phyloP scores from a whole-genome alignment of 2,329 filamentous ascomycete species.

The Cercospora beticola region DNA sequence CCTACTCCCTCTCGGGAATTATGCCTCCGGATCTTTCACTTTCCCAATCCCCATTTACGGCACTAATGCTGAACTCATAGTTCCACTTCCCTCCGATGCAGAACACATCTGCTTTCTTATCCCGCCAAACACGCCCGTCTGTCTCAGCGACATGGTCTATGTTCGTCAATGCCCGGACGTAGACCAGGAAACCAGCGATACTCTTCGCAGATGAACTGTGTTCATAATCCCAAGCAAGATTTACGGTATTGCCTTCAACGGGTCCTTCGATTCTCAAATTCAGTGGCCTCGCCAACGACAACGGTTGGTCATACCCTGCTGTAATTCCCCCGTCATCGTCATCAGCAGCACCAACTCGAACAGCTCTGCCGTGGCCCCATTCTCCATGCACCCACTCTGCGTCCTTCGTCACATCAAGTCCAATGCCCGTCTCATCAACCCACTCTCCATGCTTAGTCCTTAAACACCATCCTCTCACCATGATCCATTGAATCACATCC shows the following conservation, averaged over 20 bases:
- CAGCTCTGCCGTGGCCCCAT: background rate
- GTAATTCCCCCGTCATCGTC: background rate
- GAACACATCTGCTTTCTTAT: slow-evolving; percentile 1
- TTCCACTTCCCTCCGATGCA: slow-evolving; percentile 12
- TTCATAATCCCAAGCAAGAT: background rate
- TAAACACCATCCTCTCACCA: slow-evolving; percentile 12
- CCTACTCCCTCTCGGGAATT: background rate
- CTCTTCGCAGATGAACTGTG: background rate
- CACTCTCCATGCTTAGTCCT: background rate
- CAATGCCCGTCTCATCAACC: background rate
- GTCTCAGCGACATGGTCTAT: slow-evolving; percentile 1
- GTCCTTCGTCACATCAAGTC: background rate
- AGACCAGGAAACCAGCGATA: slow-evolving; percentile 12
- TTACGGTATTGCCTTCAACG: background rate
- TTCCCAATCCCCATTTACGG: slow-evolving; percentile 14
- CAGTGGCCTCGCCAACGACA: background rate
- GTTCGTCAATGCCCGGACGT: slow-evolving; percentile 4
- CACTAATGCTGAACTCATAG: slow-evolving; percentile 14
- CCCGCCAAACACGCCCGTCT: slow-evolving; percentile 1
- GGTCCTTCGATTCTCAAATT: background rate
- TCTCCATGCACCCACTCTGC: background rate
- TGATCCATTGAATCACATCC: slow-evolving; percentile 7
- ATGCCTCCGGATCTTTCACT: slow-evolving; percentile 13
- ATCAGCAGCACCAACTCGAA: background rate
- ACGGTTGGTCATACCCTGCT: background rate